phyloP scores from a whole-genome alignment of 768 basidiomycete genomes.

The Leccinum subtestaceum region DNA sequence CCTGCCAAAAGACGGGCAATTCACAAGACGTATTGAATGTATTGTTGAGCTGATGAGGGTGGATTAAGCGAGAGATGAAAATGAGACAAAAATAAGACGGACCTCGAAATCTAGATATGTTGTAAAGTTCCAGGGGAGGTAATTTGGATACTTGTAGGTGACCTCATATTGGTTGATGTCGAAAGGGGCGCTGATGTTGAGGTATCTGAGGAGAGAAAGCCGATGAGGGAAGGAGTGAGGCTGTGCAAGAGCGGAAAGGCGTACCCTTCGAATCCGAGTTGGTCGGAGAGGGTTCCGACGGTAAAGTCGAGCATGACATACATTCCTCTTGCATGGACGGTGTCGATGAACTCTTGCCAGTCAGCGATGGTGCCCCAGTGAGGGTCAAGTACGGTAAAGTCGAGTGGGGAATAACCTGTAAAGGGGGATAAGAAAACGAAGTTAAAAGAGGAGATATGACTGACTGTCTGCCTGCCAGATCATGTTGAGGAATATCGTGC shows the following conservation, averaged over 20 bases:
- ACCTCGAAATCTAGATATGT: slow-evolving; percentile 82
- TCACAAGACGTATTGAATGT: slow-evolving; percentile 69
- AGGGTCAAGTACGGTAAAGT: slow-evolving; percentile 87
- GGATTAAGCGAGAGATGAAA: background rate
- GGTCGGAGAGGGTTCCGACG: slow-evolving; percentile 87
- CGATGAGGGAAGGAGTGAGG: slow-evolving; percentile 11
- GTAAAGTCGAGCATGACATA: slow-evolving; percentile 94
- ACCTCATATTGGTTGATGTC: slow-evolving; percentile 66
- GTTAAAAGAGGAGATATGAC: slow-evolving; percentile 29
- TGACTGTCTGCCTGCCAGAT: slow-evolving; percentile 94
- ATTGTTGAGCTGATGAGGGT: slow-evolving; percentile 52
- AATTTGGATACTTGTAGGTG: slow-evolving; percentile 71
- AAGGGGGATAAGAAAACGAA: background rate
- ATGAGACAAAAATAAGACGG: slow-evolving; percentile 17
- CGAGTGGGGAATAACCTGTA: slow-evolving; percentile 84
- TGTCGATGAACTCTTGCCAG: slow-evolving; percentile 74
- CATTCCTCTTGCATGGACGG: slow-evolving; percentile 80
- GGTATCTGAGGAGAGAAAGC: slow-evolving; percentile 39
- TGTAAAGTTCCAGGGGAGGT: slow-evolving; percentile 83
- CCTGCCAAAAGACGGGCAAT: slow-evolving; percentile 78
- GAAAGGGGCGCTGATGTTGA: slow-evolving; percentile 84
- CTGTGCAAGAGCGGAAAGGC: slow-evolving; percentile 23
- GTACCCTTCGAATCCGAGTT: slow-evolving; percentile 82
- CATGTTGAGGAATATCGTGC: slow-evolving; percentile 93
- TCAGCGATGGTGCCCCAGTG: slow-evolving; percentile 86